Percentiles rank a stretch among this genome's conserved stretches.
Evolutionary conservation across 129 eudicot species (phyloP).

Genomic region (Escallonia herrerae): DNA sequence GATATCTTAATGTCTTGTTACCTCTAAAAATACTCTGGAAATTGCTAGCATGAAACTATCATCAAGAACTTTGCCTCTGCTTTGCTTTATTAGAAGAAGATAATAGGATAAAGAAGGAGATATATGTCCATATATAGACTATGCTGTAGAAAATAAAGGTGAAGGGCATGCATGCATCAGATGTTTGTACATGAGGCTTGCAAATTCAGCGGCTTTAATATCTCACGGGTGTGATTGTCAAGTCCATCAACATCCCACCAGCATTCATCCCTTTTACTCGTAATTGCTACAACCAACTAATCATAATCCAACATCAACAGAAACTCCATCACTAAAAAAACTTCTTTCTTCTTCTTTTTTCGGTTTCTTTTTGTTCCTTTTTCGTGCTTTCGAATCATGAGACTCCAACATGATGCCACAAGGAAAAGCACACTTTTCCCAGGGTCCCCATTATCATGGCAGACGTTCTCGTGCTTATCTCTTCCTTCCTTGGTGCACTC

Average conservation of each 20-base stretch:
- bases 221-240: constrained; percentile 19
- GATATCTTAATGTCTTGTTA: neutral
- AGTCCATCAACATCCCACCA: constrained; percentile 16
- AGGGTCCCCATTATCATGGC: neutral
- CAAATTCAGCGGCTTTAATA: too few relatives aligned
- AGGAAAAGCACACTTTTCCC: neutral
- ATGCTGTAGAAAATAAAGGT: neutral
- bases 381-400: neutral
- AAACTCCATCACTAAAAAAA: neutral
- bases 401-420: too few relatives aligned
- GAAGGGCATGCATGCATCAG: neutral
- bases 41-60: neutral
- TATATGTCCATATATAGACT: neutral
- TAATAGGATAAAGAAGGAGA: neutral
- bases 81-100: neutral
- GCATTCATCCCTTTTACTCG: constrained; percentile 18
- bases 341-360: neutral
- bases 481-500: neutral
- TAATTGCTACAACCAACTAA: constrained; percentile 15
- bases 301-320: constrained; percentile 1
- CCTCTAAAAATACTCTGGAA: neutral
- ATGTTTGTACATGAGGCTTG: neutral
- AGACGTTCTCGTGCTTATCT: neutral
- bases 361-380: neutral
- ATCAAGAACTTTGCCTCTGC: neutral